Evolutionary conservation across 2,329 filamentous ascomycete species (phyloP).

Genomic region (Leptosphaerulina australis): DNA sequence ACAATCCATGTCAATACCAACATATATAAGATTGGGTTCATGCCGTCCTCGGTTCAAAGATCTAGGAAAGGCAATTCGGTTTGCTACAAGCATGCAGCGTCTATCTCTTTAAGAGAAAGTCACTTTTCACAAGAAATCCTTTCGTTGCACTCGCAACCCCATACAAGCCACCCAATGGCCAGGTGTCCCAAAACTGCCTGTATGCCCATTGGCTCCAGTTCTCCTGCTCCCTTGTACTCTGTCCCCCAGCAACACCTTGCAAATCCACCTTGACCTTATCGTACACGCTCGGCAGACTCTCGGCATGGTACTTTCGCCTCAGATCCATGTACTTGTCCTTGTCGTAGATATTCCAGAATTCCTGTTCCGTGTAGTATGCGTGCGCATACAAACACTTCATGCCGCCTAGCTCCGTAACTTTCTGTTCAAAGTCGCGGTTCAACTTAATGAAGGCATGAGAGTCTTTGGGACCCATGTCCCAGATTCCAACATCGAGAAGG

Average conservation of each 20-base stretch:
- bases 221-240: constrained; percentile 13
- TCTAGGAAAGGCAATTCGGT: too few relatives aligned
- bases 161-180: constrained; percentile 50
- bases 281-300: constrained; percentile 69
- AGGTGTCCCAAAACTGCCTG: constrained; percentile 39
- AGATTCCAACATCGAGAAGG: constrained; percentile 64
- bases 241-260: constrained; percentile 40
- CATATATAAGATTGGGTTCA: too few relatives aligned
- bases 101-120: constrained; percentile 44
- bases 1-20: neutral
- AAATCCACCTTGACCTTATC: constrained; percentile 65
- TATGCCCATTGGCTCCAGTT: constrained; percentile 40
- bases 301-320: constrained; percentile 67
- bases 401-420: constrained; percentile 72
- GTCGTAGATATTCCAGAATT: constrained; percentile 73
- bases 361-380: constrained; percentile 75
- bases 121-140: constrained; percentile 39
- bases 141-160: constrained; percentile 48
- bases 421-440: constrained; percentile 75
- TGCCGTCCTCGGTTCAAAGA: too few relatives aligned
- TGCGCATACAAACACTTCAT: constrained; percentile 90
- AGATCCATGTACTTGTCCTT: constrained; percentile 66
- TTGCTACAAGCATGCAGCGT: too few relatives aligned
- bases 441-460: constrained; percentile 65
- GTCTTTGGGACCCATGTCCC: constrained; percentile 73